Conservation (phyloP, 345 rosid genomes). For the Carallia pectinifolia region DNA sequence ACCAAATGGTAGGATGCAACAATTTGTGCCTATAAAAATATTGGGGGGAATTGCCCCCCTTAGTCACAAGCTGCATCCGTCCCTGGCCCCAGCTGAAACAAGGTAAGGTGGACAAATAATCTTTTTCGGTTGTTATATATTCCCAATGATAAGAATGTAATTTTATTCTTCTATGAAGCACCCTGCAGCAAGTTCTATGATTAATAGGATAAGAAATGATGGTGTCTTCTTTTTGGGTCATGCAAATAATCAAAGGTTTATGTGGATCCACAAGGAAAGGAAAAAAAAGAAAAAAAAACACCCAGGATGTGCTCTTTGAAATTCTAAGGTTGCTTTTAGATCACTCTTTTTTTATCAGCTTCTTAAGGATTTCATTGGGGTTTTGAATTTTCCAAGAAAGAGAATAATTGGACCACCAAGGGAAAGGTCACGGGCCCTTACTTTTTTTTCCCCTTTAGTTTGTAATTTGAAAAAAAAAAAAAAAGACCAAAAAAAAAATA, state of each 20-base stretch:
- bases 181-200: neutral
- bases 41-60: too few species aligned
- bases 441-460: neutral
- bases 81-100: too few species aligned
- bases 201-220: neutral
- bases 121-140: too few species aligned
- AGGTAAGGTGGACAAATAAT: too few species aligned
- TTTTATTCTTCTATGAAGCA: neutral
- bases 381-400: constrained; percentile 9
- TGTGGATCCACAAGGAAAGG: constrained; percentile 9
- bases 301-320: constrained; percentile 9
- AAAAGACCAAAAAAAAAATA: neutral
- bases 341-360: constrained; percentile 4
- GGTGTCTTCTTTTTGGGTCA: neutral
- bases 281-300: neutral
- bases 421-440: neutral
- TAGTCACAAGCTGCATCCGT: too few species aligned
- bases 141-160: too few species aligned
- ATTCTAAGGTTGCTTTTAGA: constrained; percentile 24
- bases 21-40: too few species aligned
- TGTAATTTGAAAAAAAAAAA: neutral
- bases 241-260: neutral
- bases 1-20: too few species aligned
- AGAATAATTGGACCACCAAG: constrained; percentile 23
- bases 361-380: constrained; percentile 7